Conservation (phyloP, 352 stramenopile genomes). For the Pythium aristosporum region DNA sequence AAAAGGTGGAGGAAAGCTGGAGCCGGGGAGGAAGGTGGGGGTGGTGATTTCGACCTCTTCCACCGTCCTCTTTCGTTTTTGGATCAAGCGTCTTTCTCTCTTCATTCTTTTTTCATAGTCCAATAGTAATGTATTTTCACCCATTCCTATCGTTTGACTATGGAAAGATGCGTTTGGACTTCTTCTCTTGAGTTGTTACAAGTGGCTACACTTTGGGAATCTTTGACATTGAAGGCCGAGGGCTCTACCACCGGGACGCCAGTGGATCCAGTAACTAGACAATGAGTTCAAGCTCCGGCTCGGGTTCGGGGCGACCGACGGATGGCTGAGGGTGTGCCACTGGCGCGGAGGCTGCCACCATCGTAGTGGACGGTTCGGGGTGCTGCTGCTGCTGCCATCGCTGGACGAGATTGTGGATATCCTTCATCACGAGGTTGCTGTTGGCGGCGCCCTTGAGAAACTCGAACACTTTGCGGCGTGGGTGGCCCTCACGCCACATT, state of each 20-base stretch:
- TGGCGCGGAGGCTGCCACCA: not conserved
- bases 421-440: conserved; percentile 70
- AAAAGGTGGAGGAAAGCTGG: conserved; percentile 26
- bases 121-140: conserved; percentile 37
- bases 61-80: conserved; percentile 17
- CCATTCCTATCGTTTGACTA: conserved; percentile 27
- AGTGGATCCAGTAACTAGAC: not conserved
- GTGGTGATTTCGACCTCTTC: not conserved
- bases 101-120: conserved; percentile 29
- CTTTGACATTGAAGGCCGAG: not conserved
- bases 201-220: not conserved
- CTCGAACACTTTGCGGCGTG: conserved; percentile 67
- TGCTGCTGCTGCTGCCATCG: conserved; percentile 53
- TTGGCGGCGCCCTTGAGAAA: conserved; percentile 65
- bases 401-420: conserved; percentile 79
- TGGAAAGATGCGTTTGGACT: conserved; percentile 8
- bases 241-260: not conserved
- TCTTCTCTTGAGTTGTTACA: not conserved
- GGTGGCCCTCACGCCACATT: conserved; percentile 56
- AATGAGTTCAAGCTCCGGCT: conserved; percentile 5
- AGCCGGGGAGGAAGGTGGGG: conserved; percentile 6
- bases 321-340: not conserved
- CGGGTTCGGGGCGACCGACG: not conserved
- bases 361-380: not conserved
- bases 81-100: conserved; percentile 26